These are phyloP conservation scores for Chrysoporthe deuterocubensis DNA, from an alignment of 2,329 filamentous ascomycete genomes.

Conservation along the genomic window DNA sequence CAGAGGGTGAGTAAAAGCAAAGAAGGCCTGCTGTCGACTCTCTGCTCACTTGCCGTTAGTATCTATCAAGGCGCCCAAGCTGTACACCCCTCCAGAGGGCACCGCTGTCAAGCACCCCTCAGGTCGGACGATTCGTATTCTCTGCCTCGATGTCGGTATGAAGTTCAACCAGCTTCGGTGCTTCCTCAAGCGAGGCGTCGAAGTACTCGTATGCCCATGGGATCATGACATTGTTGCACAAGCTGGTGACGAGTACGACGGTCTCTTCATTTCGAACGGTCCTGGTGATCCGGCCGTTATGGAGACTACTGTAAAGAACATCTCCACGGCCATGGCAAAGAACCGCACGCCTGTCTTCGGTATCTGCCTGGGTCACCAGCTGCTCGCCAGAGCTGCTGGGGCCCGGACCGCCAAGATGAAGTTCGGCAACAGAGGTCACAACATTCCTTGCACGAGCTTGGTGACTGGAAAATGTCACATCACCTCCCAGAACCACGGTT, in stretches of 20 bases:
- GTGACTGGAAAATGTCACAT: conserved; percentile 97
- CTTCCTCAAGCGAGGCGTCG: conserved; percentile 86
- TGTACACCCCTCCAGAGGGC: conserved; percentile 77
- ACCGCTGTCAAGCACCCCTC: conserved; percentile 83
- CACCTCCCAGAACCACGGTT: conserved; percentile 98
- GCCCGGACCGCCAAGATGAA: conserved; percentile 94
- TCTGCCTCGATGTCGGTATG: conserved; percentile 95
- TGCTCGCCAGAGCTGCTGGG: conserved; percentile 85
- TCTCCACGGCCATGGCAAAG: conserved; percentile 75
- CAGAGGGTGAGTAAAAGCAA: conserved; percentile 73
- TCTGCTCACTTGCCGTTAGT: conserved; percentile 64
- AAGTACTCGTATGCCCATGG: conserved; percentile 95
- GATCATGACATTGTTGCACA: conserved; percentile 85
- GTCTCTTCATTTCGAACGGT: conserved; percentile 96
- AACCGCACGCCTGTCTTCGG: conserved; percentile 88
- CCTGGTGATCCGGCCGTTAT: conserved; percentile 93
- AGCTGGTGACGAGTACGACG: conserved; percentile 85
- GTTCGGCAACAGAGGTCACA: conserved; percentile 98
- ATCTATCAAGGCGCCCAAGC: conserved; percentile 82
- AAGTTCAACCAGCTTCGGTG: conserved; percentile 98
- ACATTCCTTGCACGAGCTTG: conserved; percentile 97
- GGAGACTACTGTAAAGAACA: conserved; percentile 77
- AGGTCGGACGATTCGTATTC: conserved; percentile 81
- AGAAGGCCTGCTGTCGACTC: conserved; percentile 27
- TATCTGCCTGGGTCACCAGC: conserved; percentile 94